Evolutionary conservation across 345 rosid species (phyloP).

Genomic region (Syzygium aromaticum): DNA sequence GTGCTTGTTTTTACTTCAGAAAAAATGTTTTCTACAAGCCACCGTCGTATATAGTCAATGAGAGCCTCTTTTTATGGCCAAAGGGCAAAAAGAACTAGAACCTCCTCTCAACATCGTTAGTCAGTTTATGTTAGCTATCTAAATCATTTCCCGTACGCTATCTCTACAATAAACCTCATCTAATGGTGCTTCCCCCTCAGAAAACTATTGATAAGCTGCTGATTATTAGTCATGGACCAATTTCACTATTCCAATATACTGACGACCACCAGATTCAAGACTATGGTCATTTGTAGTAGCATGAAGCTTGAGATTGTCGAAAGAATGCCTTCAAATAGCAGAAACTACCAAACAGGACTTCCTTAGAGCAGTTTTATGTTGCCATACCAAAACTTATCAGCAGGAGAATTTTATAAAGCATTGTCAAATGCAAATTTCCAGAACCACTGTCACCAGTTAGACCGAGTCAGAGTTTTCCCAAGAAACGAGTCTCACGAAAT

Average conservation of each 20-base stretch:
- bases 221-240: neutral
- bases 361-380: neutral
- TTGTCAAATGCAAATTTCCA: neutral
- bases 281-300: neutral
- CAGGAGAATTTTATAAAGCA: neutral
- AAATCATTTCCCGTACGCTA: neutral
- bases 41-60: neutral
- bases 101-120: neutral
- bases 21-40: neutral
- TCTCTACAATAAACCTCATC: neutral
- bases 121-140: neutral
- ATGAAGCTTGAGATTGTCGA: neutral
- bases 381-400: neutral
- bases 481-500: neutral
- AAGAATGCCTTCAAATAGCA: too few relatives aligned
- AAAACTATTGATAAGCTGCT: neutral
- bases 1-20: neutral
- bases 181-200: neutral
- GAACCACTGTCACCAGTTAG: neutral
- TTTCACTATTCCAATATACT: neutral
- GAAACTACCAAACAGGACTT: too few relatives aligned
- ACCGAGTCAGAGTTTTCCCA: neutral
- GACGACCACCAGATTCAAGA: neutral
- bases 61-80: neutral
- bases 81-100: neutral